Conservation (phyloP, 139 green algal species). For the Cymbomonas tetramitiformis region DNA sequence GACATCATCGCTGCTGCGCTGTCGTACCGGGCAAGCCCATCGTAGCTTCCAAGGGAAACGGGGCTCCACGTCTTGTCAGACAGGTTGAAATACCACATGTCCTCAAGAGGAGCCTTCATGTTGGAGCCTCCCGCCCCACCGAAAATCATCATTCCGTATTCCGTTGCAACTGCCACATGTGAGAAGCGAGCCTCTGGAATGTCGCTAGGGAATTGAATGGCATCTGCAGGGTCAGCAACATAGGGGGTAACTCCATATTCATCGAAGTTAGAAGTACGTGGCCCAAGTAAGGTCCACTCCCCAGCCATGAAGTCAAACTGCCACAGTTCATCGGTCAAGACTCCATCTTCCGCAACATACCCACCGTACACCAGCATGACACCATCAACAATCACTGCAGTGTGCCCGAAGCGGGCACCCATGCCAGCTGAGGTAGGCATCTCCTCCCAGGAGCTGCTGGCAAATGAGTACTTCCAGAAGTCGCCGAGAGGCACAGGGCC, state of each 20-base stretch:
- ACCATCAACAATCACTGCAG: constrained; percentile 1
- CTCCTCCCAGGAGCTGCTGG: background rate
- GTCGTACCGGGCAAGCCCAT: too few species aligned
- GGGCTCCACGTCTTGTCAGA: too few species aligned
- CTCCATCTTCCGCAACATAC: background rate
- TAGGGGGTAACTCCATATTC: constrained; percentile 7
- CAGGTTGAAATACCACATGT: constrained; percentile 15
- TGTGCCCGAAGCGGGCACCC: constrained; percentile 18
- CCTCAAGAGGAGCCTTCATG: constrained; percentile 1
- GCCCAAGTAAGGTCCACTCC: constrained; percentile 11
- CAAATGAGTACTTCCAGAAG: constrained; percentile 17
- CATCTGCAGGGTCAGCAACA: constrained; percentile 7
- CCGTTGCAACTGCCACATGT: constrained; percentile 4
- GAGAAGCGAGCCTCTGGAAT: constrained; percentile 11
- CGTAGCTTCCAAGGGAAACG: too few species aligned
- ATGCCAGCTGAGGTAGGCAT: constrained; percentile 6
- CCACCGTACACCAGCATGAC: constrained; percentile 20
- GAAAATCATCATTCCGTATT: constrained; percentile 6
- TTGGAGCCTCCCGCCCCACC: constrained; percentile 9
- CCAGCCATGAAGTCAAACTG: constrained; percentile 8
- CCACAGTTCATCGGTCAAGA: constrained; percentile 15
- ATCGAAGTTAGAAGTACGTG: too few species aligned
- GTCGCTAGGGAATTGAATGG: constrained; percentile 7
- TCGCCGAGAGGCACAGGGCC: constrained; percentile 8
- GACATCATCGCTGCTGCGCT: too few species aligned